These are phyloP conservation scores for Salix caprea DNA, from an alignment of 345 rosid genomes.

Conservation along the genomic window DNA sequence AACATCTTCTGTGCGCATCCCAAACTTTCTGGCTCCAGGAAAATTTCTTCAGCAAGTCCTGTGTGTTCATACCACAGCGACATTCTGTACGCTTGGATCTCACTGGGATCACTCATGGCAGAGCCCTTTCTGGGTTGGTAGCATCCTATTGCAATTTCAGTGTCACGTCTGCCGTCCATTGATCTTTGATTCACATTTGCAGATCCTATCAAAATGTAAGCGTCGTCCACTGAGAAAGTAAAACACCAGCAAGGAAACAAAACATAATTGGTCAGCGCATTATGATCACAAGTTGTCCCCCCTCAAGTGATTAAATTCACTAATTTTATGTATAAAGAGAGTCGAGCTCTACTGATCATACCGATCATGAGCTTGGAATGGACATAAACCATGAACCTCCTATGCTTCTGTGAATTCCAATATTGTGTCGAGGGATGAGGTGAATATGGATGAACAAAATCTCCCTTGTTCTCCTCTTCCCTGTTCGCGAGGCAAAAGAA, in stretches of 20 bases:
- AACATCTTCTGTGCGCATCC: slow-evolving; percentile 53
- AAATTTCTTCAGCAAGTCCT: slow-evolving; percentile 32
- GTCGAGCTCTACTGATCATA: slow-evolving; percentile 6
- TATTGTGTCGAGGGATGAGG: slow-evolving; percentile 59
- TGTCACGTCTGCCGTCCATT: slow-evolving; percentile 84
- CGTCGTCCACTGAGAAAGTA: slow-evolving; percentile 60
- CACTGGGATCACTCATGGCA: slow-evolving; percentile 9
- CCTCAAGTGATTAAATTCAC: too few species aligned
- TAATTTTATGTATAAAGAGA: background rate
- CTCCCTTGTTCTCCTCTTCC: slow-evolving; percentile 54
- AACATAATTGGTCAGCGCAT: background rate
- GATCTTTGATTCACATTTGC: slow-evolving; percentile 86
- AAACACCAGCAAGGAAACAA: background rate
- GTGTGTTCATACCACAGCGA: slow-evolving; percentile 80
- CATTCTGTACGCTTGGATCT: slow-evolving; percentile 50
- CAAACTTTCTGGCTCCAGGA: slow-evolving; percentile 49
- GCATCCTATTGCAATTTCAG: slow-evolving; percentile 82
- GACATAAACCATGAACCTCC: slow-evolving; percentile 90
- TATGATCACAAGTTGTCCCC: too few species aligned
- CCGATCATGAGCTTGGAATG: slow-evolving; percentile 98
- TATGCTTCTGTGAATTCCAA: slow-evolving; percentile 71
- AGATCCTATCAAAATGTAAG: slow-evolving; percentile 65
- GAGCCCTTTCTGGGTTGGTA: slow-evolving; percentile 34
- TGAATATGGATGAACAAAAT: slow-evolving; percentile 46
- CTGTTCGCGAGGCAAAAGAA: slow-evolving; percentile 91